Evolutionary conservation across 148 eudicot species (phyloP).

Genomic region (Persicaria tinctoria): DNA sequence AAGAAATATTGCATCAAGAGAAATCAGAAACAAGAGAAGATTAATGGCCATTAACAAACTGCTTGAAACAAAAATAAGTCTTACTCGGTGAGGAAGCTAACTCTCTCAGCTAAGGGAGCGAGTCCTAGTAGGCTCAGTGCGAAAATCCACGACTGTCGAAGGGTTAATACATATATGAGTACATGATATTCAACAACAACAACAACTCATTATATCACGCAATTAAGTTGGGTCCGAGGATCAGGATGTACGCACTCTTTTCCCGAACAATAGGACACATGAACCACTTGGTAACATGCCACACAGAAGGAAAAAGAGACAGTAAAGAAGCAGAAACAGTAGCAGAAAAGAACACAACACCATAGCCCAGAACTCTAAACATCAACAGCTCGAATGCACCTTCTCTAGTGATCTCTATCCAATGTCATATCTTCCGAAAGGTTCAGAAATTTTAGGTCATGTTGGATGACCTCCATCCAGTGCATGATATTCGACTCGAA

Average conservation of each 20-base stretch:
- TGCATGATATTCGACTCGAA: background rate
- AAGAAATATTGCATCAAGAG: slow-evolving; percentile 18
- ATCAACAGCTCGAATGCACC: no score
- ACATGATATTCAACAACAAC: background rate
- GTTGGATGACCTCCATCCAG: no score
- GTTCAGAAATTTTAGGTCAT: no score
- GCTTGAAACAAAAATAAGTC: slow-evolving; percentile 5
- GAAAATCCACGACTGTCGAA: slow-evolving; percentile 72
- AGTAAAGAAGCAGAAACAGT: no score
- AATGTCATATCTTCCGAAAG: no score
- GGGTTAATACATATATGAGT: background rate
- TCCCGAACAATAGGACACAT: no score
- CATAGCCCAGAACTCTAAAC: no score
- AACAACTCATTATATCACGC: background rate
- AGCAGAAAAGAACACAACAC: no score
- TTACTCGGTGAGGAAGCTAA: slow-evolving; percentile 94
- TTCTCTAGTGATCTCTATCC: no score
- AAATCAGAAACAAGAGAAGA: background rate
- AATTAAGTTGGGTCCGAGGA: background rate
- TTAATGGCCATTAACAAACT: background rate
- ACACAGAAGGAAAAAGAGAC: no score
- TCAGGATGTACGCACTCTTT: no score
- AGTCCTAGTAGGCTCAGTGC: slow-evolving; percentile 83
- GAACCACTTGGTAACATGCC: no score
- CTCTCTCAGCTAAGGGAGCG: slow-evolving; percentile 79